A percentile compares a stretch with the other conserved stretches of the same genome.
These are phyloP conservation scores for Bruguiera hainesii DNA, from an alignment of 441 rosid genomes.

Conservation along the genomic window DNA sequence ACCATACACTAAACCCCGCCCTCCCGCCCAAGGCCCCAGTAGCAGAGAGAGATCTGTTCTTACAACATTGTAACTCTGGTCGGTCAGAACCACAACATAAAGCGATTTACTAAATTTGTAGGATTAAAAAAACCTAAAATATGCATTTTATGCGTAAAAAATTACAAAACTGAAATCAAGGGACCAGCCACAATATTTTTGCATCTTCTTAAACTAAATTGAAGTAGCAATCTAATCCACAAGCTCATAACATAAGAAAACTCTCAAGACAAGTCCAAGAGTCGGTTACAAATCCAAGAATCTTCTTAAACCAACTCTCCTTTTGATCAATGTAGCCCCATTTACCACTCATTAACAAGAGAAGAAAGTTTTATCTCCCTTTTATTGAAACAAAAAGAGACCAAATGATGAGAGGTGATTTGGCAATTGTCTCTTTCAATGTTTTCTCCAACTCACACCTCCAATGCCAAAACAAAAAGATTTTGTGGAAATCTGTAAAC, in stretches of 20 bases:
- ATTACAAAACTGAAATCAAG: background rate
- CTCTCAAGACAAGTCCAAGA: slow-evolving; percentile 22
- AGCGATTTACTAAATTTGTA: no score
- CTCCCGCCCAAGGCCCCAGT: background rate
- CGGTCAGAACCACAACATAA: no score
- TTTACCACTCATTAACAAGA: slow-evolving; percentile 25
- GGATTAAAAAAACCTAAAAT: background rate
- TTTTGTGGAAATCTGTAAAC: background rate
- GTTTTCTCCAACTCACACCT: slow-evolving; percentile 23
- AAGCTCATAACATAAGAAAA: slow-evolving; percentile 29
- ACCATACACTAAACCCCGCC: slow-evolving; percentile 2
- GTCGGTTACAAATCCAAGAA: slow-evolving; percentile 27
- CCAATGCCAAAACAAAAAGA: slow-evolving; percentile 11
- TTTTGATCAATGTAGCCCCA: slow-evolving; percentile 23
- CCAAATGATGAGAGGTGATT: slow-evolving; percentile 4
- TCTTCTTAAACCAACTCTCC: slow-evolving; percentile 23
- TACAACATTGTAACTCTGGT: no score
- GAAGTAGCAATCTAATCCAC: slow-evolving; percentile 7
- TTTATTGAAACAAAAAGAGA: slow-evolving; percentile 36
- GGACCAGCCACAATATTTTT: background rate
- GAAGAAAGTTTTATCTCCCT: slow-evolving; percentile 17
- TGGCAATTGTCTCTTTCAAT: slow-evolving; percentile 17
- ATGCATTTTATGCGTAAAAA: background rate
- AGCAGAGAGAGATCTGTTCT: no score
- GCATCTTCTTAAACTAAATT: background rate